These are phyloP conservation scores for Coelastrella sp. DNA, from an alignment of 139 green algal species.

Conservation along the genomic window DNA sequence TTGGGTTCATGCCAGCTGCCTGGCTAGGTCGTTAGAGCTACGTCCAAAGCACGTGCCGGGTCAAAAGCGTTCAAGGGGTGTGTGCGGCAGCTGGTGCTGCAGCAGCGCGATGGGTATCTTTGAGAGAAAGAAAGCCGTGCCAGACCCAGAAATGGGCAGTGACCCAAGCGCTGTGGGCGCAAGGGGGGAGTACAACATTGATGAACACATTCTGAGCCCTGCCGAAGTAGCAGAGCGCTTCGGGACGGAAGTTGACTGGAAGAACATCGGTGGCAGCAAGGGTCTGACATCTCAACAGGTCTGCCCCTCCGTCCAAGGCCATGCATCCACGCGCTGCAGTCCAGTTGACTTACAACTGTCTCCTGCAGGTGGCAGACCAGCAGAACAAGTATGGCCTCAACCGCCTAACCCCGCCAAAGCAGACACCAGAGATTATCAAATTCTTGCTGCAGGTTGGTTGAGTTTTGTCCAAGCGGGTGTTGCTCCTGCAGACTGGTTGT, in stretches of 20 bases:
- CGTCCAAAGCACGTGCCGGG: neutral
- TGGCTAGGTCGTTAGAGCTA: too few relatives aligned
- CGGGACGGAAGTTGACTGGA: constrained; percentile 32
- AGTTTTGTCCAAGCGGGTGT: too few relatives aligned
- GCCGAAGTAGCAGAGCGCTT: constrained; percentile 48
- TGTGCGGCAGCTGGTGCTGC: neutral
- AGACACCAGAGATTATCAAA: constrained; percentile 56
- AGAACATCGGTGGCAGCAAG: constrained; percentile 34
- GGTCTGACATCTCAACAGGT: constrained; percentile 40
- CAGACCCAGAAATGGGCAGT: neutral
- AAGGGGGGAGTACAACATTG: constrained; percentile 10
- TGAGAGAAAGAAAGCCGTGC: neutral
- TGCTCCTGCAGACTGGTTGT: too few relatives aligned
- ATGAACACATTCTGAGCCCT: constrained; percentile 50
- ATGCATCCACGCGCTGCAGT: neutral
- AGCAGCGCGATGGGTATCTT: neutral
- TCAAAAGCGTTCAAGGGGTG: neutral
- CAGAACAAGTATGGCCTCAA: constrained; percentile 52
- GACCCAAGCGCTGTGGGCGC: neutral
- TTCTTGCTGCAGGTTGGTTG: constrained; percentile 45
- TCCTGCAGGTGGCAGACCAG: constrained; percentile 35
- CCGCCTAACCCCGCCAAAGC: constrained; percentile 55
- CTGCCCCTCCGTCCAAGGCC: neutral
- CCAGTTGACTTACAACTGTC: neutral
- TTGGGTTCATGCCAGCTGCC: too few relatives aligned